Percentiles rank a stretch among this genome's conserved stretches.
These are phyloP conservation scores for Cubamyces lactineus DNA, from an alignment of 768 basidiomycete species.

Conservation along the genomic window DNA sequence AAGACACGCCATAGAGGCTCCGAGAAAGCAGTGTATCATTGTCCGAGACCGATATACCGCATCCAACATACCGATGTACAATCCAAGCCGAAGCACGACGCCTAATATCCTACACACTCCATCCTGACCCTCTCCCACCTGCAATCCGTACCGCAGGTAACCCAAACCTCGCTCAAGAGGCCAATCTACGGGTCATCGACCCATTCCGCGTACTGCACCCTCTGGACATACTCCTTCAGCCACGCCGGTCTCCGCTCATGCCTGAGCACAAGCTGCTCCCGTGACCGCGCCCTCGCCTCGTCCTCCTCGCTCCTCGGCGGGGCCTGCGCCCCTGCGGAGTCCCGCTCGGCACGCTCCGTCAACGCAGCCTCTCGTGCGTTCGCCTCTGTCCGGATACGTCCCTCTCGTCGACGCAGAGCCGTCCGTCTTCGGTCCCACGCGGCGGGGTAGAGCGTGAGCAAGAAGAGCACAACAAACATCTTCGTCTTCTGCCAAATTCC, in stretches of 20 bases:
- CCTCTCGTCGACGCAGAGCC: conserved; percentile 64
- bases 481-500: conserved; percentile 50
- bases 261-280: conserved; percentile 50
- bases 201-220: conserved; percentile 69
- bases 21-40: not conserved
- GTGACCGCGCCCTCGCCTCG: conserved; percentile 37
- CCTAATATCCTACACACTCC: conserved; percentile 3
- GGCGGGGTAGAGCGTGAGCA: conserved; percentile 71
- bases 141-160: too few relatives aligned
- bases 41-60: conserved; percentile 10
- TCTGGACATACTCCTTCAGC: conserved; percentile 65
- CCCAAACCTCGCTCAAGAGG: not conserved
- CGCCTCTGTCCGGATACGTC: conserved; percentile 67
- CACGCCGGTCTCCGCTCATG: conserved; percentile 59
- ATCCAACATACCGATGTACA: conserved; percentile 5
- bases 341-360: conserved; percentile 22
- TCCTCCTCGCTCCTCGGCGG: conserved; percentile 37
- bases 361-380: conserved; percentile 39
- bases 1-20: too few relatives aligned
- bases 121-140: not conserved
- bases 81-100: not conserved
- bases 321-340: conserved; percentile 28
- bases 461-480: conserved; percentile 58
- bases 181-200: conserved; percentile 58
- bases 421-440: conserved; percentile 70